A percentile compares a stretch with the other conserved stretches of the same genome.
phyloP scores from a whole-genome alignment of 1,284 basidiomycete genomes.

The Moesziomyces sp. region DNA sequence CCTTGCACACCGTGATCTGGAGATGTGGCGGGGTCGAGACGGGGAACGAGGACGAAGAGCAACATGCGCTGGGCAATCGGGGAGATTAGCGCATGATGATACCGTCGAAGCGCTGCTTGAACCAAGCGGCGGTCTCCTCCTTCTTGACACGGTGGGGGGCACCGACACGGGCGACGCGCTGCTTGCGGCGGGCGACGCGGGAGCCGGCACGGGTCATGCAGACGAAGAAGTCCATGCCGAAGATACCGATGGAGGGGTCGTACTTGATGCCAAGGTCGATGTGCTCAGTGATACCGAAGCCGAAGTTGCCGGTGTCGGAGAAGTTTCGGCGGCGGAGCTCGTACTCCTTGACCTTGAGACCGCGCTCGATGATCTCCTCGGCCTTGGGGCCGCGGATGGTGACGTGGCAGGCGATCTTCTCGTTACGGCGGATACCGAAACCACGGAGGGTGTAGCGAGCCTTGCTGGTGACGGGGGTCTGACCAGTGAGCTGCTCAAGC shows the following conservation, averaged over 20 bases:
- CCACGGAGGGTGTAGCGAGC: slow-evolving; percentile 99
- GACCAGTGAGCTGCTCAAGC: slow-evolving; percentile 98
- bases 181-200: slow-evolving; percentile 91
- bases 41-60: slow-evolving; percentile 1
- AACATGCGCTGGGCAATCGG: background rate
- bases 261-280: slow-evolving; percentile 92
- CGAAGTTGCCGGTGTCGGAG: slow-evolving; percentile 72
- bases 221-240: slow-evolving; percentile 67
- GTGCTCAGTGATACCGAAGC: slow-evolving; percentile 72
- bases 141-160: slow-evolving; percentile 77
- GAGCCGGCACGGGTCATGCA: slow-evolving; percentile 92
- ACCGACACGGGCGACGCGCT: slow-evolving; percentile 86
- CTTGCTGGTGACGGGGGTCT: slow-evolving; percentile 99
- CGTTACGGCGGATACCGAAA: slow-evolving; percentile 99
- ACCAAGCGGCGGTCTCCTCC: slow-evolving; percentile 86
- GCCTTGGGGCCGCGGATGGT: slow-evolving; percentile 99
- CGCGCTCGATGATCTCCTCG: slow-evolving; percentile 97
- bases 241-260: slow-evolving; percentile 68
- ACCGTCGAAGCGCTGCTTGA: slow-evolving; percentile 82
- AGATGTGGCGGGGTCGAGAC: background rate
- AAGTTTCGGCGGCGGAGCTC: slow-evolving; percentile 91
- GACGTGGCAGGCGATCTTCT: slow-evolving; percentile 99
- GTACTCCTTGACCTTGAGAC: slow-evolving; percentile 99
- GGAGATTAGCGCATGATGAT: slow-evolving; percentile 62
- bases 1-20: background rate